Conservation (phyloP, 768 basidiomycete species). For the Porpolomopsis calyptriformis region DNA sequence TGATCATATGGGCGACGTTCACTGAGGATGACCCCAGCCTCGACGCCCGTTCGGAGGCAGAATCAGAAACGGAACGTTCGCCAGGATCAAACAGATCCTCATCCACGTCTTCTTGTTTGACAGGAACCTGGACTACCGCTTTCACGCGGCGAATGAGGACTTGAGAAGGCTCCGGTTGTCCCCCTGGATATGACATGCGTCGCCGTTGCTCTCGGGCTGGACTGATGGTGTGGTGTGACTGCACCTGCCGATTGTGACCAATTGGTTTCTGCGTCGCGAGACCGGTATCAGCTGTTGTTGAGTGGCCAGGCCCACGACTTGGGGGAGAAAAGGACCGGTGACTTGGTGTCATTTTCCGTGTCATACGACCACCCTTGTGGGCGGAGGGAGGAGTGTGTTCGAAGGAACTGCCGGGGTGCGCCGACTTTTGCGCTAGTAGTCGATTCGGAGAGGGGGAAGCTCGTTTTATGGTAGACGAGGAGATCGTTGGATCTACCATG, state of each 20-base stretch:
- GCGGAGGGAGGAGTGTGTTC: conserved; percentile 18
- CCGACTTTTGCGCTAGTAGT: conserved; percentile 22
- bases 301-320: conserved; percentile 1
- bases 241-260: neutral
- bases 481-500: conserved; percentile 19
- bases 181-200: conserved; percentile 2
- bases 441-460: conserved; percentile 20
- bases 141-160: conserved; percentile 55
- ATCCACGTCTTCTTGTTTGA: conserved; percentile 54
- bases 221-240: neutral
- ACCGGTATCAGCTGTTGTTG: neutral
- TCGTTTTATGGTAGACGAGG: conserved; percentile 21
- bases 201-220: neutral
- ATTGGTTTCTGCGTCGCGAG: neutral
- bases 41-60: neutral
- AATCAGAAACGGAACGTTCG: neutral
- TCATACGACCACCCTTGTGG: conserved; percentile 6
- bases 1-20: neutral
- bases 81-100: conserved; percentile 16
- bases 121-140: conserved; percentile 40
- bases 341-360: conserved; percentile 2
- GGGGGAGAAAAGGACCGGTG: neutral
- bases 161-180: conserved; percentile 12
- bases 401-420: conserved; percentile 17
- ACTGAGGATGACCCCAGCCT: neutral